Conservation (phyloP, 768 basidiomycete genomes). For the Kwoniella europaea region DNA sequence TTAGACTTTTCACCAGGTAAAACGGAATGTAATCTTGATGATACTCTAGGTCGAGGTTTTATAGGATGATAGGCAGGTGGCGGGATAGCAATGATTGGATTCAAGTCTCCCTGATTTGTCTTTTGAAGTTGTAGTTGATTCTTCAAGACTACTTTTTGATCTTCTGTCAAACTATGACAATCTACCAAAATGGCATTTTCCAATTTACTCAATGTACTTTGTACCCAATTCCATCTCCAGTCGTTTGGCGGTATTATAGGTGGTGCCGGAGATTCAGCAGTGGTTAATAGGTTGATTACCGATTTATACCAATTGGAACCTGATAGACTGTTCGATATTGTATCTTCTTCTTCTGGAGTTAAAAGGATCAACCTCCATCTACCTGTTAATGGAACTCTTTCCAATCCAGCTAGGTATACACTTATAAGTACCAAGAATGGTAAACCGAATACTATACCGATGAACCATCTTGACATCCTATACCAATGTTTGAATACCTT, state of each 20-base stretch:
- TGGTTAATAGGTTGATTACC: conserved; percentile 75
- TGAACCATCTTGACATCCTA: conserved; percentile 23
- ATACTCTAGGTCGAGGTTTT: conserved; percentile 78
- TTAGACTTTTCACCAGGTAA: conserved; percentile 46
- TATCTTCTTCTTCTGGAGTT: conserved; percentile 90
- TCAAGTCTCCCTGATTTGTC: not conserved
- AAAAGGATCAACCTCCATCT: conserved; percentile 84
- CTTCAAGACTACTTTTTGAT: not conserved
- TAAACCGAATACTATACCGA: conserved; percentile 37
- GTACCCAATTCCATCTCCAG: conserved; percentile 91
- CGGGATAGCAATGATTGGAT: conserved; percentile 25
- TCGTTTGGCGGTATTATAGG: conserved; percentile 73
- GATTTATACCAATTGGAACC: conserved; percentile 86
- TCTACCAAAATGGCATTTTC: conserved; percentile 73
- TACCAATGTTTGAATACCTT: conserved; percentile 36
- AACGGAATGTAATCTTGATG: conserved; percentile 67
- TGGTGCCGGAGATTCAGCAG: conserved; percentile 64
- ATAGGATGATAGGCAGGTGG: conserved; percentile 83
- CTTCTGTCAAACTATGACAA: conserved; percentile 11
- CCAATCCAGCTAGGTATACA: conserved; percentile 48
- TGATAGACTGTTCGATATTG: conserved; percentile 78
- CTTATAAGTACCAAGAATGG: conserved; percentile 43
- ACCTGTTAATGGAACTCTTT: conserved; percentile 54
- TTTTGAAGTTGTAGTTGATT: not conserved
- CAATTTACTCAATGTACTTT: conserved; percentile 73